Base-by-base conservation (phyloP, 129 eudicot genomes). In the Saussurea involucrata region DNA sequence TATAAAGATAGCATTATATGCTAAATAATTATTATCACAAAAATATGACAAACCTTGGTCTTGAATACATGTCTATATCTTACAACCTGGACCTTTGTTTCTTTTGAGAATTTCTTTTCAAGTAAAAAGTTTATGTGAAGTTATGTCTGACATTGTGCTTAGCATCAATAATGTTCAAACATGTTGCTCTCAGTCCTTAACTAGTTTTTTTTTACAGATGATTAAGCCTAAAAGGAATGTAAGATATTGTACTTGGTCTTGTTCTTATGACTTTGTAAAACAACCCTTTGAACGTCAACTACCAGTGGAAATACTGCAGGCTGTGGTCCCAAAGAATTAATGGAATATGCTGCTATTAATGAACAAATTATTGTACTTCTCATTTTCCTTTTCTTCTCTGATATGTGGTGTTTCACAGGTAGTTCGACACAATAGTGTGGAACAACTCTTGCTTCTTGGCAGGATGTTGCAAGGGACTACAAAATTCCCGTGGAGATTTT, bases 391-490 rank as follows among this genome's bases (percentile, higher is more conserved):
- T 58, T 10, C 27, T 67, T n/a, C 21, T 40, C 72, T 81, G 55
- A 75, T 58, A 21, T 9, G 57, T 75, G 31, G 55, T 21, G 44
- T 31, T 77, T 58, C 76, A 58, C 83, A 95, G 99, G 96, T 90
- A 17, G 87, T 95, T 81, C 85, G 95, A 18, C 95, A 95, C 85
- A 86, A 90, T 58, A 95, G 97, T 85, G 89, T 90, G 53, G 97
- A 92, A 58, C 97, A 95, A 83, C 90, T 95, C 69, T 85, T 95
- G 79, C 91, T 95, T 80, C 86, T 92, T 85, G 95, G 97, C 72
- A 89, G 97, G 78, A 80, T 95, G 97, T 80, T 95, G 78, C 97
- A 92, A 81, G 99, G 97, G 69, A 88, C 95, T 21, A 90, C 97
- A 32, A 92, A 88, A 87, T 80, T 81, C 17, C 96, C 96, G 21